Conservation (phyloP, 2,329 filamentous ascomycete species). For the Hypocrella siamensis region DNA sequence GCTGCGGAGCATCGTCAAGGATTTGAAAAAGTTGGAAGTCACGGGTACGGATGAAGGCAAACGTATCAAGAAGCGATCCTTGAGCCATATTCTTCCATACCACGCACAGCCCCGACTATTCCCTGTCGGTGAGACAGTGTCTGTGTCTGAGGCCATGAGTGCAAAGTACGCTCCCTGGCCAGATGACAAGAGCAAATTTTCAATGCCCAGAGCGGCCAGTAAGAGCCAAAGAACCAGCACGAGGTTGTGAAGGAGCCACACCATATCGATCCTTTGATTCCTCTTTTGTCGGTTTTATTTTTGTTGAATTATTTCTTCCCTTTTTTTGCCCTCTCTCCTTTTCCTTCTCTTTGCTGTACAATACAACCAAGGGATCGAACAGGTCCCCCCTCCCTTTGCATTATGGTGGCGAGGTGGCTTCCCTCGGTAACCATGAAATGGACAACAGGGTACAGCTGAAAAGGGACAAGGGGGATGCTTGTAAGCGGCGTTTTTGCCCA, state of each 20-base stretch:
- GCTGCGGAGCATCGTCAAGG: slow-evolving; percentile 54
- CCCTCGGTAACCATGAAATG: too few species aligned
- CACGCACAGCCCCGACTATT: slow-evolving; percentile 15
- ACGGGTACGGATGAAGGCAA: slow-evolving; percentile 9
- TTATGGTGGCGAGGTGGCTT: too few species aligned
- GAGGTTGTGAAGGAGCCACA: slow-evolving; percentile 9
- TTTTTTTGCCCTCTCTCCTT: not conserved
- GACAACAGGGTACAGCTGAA: too few species aligned
- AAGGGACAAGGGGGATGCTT: too few species aligned
- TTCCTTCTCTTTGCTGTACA: not conserved
- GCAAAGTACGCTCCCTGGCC: slow-evolving; percentile 8
- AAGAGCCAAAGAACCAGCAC: slow-evolving; percentile 11
- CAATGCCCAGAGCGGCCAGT: slow-evolving; percentile 9
- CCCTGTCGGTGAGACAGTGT: slow-evolving; percentile 19
- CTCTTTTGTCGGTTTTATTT: not conserved
- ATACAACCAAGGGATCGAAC: not conserved
- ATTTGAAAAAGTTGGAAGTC: slow-evolving; percentile 25
- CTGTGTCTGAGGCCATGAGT: slow-evolving; percentile 18
- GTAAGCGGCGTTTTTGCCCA: too few species aligned
- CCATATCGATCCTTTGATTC: not conserved
- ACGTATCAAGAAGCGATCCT: slow-evolving; percentile 9
- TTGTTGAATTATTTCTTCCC: not conserved
- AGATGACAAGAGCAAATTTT: slow-evolving; percentile 10
- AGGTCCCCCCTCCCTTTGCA: not conserved
- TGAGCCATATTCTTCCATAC: slow-evolving; percentile 21